Base-by-base conservation (phyloP, 169 alveolate species). In the Plasmodium falciparum region DNA sequence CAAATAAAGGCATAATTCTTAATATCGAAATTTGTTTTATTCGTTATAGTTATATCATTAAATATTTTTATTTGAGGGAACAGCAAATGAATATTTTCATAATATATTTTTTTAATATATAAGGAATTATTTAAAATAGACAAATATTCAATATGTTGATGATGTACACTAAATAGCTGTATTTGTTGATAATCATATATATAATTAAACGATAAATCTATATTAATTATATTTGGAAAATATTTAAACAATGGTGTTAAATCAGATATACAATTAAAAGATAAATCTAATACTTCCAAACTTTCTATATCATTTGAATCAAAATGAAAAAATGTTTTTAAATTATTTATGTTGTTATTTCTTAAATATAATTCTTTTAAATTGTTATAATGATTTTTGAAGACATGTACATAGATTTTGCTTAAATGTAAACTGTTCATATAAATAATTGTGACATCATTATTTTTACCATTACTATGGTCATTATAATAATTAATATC, bases 41-140 rank as follows among this genome's bases (percentile, higher is more conserved):
- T 92, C 1, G 88, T 73, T 8, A 92, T 85, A 78, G 69, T 24
- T 65, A 90, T 78, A 49, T 89, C 89, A 50, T 94, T 93, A 45
- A 71, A 86, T 26, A 74, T 80, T 50, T 90, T 91, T 45, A 94
- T 90, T 62, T 80, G 62, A 24, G 93, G 93, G 50, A 92, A 90
- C 2, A 95, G 94, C 73, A 71, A 72, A n/a, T 54, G 73, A 2
- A 80, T 33, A 69, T 29, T 54, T 45, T 12, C 22, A 45, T 56
- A 49, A 49, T 67, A 54, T 11, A 24, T 24, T 29, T 29, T 61
- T 13, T 54, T 80, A 12, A 80, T 49, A 80, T 80, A 80, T 22
- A 80, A 45, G 29, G 90, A 63, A 72, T 80, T 80, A 13, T 73
- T 29, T 17, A 43, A 12, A 26, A 80, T 45, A 1, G 80, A 69